Evolutionary conservation across 176 grass and related monocot species (phyloP).

Genomic region (Cymbopogon citratus): DNA sequence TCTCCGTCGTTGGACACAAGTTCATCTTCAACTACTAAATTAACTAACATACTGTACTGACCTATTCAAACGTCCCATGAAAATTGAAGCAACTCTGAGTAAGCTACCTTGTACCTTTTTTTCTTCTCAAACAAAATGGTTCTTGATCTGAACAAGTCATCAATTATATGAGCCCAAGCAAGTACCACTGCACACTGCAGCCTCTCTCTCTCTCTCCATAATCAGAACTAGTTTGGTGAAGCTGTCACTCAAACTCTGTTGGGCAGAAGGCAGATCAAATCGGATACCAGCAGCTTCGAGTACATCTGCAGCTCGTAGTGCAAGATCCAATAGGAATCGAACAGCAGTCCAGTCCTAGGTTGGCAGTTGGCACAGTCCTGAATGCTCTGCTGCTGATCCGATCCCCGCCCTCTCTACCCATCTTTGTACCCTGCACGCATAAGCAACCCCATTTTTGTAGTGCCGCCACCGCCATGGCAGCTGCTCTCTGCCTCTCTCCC

Average conservation of each 20-base stretch:
- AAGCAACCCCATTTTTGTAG: conserved; percentile 42
- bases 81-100: not conserved
- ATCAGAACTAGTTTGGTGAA: not conserved
- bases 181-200: not conserved
- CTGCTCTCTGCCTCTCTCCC: not conserved
- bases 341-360: conserved; percentile 29
- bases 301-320: not conserved
- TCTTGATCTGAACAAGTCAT: not conserved
- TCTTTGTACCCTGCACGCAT: conserved; percentile 36
- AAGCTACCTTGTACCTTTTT: not conserved
- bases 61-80: not conserved
- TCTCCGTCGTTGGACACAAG: not conserved
- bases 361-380: conserved; percentile 8
- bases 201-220: not conserved
- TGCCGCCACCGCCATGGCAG: conserved; percentile 22
- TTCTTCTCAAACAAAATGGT: not conserved
- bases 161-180: not conserved
- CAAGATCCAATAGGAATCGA: conserved; percentile 13
- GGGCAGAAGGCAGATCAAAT: not conserved
- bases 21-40: not conserved
- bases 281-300: conserved; percentile 17
- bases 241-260: not conserved
- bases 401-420: not conserved
- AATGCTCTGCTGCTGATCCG: not conserved
- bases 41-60: not conserved